These are phyloP conservation scores for Penstemon eatonii DNA, from an alignment of 257 asterid genomes.

Conservation along the genomic window DNA sequence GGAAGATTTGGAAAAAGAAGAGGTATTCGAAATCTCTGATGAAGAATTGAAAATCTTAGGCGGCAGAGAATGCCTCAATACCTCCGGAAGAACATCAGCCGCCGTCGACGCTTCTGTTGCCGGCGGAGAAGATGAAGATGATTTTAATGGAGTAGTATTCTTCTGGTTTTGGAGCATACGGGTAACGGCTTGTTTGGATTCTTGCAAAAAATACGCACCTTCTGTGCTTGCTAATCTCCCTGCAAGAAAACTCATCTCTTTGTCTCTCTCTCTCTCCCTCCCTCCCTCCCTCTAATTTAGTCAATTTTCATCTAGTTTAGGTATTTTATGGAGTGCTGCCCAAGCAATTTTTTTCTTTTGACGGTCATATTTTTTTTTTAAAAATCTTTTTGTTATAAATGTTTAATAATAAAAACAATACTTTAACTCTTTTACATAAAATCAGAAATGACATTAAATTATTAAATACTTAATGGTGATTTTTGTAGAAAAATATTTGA, in stretches of 20 bases:
- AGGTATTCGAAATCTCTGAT: slow-evolving; percentile 31
- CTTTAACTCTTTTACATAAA: too few relatives aligned
- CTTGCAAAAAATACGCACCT: slow-evolving; percentile 85
- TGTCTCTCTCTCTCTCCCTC: background rate
- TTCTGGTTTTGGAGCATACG: slow-evolving; percentile 45
- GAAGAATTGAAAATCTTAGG: slow-evolving; percentile 51
- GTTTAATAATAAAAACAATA: too few relatives aligned
- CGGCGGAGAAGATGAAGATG: slow-evolving; percentile 17
- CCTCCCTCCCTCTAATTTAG: too few relatives aligned
- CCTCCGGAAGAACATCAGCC: slow-evolving; percentile 84
- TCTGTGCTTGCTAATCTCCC: slow-evolving; percentile 77
- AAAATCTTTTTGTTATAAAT: too few relatives aligned
- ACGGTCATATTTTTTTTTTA: too few relatives aligned
- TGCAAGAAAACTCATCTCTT: slow-evolving; percentile 71
- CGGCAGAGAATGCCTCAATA: slow-evolving; percentile 76
- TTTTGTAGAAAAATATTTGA: too few relatives aligned
- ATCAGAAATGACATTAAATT: too few relatives aligned
- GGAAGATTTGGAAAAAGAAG: slow-evolving; percentile 50
- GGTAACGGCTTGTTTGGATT: slow-evolving; percentile 81
- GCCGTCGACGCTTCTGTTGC: slow-evolving; percentile 29
- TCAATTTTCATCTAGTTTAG: too few relatives aligned
- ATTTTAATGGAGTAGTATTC: slow-evolving; percentile 18
- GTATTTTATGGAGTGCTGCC: too few relatives aligned
- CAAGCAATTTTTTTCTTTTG: too few relatives aligned
- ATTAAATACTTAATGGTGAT: too few relatives aligned